These are phyloP conservation scores for Oxytropis ochrocephala DNA, from an alignment of 306 rosid genomes.

Conservation along the genomic window DNA sequence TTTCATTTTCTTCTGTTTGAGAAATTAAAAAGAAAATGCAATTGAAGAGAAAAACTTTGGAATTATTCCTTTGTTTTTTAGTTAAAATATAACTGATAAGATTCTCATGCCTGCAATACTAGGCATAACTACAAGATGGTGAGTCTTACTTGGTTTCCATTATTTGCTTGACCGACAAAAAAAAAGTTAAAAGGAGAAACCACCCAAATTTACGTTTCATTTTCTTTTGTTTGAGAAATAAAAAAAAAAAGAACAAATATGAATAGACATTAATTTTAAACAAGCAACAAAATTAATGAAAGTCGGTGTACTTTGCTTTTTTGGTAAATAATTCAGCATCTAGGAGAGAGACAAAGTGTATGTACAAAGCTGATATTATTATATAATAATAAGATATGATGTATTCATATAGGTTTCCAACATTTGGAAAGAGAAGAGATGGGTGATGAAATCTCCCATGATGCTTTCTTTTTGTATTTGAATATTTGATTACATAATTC, in stretches of 20 bases:
- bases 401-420: background rate
- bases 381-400: background rate
- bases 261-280: constrained; percentile 2
- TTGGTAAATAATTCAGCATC: constrained; percentile 1
- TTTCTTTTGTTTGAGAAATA: background rate
- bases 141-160: constrained; percentile 6
- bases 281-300: background rate
- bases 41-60: background rate
- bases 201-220: background rate
- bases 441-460: constrained; percentile 36
- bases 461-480: constrained; percentile 23
- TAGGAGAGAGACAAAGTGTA: background rate
- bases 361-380: background rate
- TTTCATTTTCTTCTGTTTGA: constrained; percentile 2
- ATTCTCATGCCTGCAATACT: constrained; percentile 11
- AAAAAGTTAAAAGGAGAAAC: background rate
- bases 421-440: constrained; percentile 34
- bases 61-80: background rate
- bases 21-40: too few species aligned
- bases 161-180: constrained; percentile 11
- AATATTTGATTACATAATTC: constrained; percentile 25
- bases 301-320: constrained; percentile 24
- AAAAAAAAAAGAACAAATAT: background rate
- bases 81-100: constrained; percentile 6
- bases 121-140: background rate